Percentiles rank a stretch among this genome's conserved stretches.
phyloP scores from a whole-genome alignment of 352 stramenopile genomes.

The Globisporangium paddicum region DNA sequence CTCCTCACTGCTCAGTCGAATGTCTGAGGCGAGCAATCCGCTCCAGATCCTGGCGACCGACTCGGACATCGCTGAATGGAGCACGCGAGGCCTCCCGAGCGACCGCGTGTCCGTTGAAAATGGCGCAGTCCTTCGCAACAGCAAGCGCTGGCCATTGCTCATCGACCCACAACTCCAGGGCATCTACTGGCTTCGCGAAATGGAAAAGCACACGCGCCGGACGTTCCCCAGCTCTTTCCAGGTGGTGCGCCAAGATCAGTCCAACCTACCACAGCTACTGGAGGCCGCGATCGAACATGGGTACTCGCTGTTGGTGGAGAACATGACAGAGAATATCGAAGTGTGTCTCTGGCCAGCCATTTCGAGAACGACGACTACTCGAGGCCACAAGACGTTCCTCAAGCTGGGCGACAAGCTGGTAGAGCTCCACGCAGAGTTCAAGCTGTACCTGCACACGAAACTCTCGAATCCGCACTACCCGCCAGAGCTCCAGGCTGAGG shows the following conservation, averaged over 20 bases:
- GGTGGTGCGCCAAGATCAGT: conserved; percentile 79
- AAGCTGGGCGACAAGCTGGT: conserved; percentile 88
- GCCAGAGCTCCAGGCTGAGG: conserved; percentile 89
- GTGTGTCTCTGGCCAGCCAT: conserved; percentile 85
- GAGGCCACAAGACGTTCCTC: conserved; percentile 67
- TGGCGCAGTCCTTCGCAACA: conserved; percentile 80
- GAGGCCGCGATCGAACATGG: conserved; percentile 81
- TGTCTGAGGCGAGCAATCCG: conserved; percentile 45
- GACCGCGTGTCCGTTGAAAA: conserved; percentile 91
- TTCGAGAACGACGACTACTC: conserved; percentile 58
- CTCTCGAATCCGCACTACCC: conserved; percentile 92
- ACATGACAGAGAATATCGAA: conserved; percentile 86
- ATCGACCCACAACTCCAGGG: conserved; percentile 91
- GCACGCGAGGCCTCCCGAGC: conserved; percentile 76
- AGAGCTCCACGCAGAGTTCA: conserved; percentile 76
- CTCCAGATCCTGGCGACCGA: conserved; percentile 67
- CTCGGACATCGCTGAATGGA: conserved; percentile 85
- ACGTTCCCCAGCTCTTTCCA: conserved; percentile 43
- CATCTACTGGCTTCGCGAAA: conserved; percentile 86
- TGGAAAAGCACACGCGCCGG: conserved; percentile 62
- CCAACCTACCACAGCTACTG: conserved; percentile 68
- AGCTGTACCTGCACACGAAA: conserved; percentile 90
- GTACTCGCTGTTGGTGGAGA: conserved; percentile 82
- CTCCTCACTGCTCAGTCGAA: conserved; percentile 12
- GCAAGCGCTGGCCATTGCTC: conserved; percentile 80